Percentiles rank a stretch among this genome's conserved stretches.
Conservation (phyloP, 495 filamentous ascomycete genomes). For the Penicillium subrubescens region DNA sequence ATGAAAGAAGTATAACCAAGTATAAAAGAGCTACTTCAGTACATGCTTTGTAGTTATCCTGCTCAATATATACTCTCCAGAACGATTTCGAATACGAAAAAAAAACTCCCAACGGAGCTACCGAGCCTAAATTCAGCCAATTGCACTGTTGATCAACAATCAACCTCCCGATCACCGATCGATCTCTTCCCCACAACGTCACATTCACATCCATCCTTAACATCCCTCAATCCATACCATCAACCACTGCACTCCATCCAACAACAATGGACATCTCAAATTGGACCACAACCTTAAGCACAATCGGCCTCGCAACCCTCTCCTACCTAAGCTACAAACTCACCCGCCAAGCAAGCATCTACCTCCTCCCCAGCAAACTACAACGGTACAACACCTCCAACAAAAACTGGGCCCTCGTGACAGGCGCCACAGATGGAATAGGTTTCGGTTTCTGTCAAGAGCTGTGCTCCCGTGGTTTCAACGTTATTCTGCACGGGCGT, state of each 20-base stretch:
- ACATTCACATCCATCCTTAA: background rate
- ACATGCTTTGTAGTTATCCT: too few species aligned
- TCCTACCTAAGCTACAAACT: constrained; percentile 16
- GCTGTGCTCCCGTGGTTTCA: constrained; percentile 57
- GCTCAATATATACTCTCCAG: background rate
- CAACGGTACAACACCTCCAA: constrained; percentile 20
- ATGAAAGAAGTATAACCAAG: background rate
- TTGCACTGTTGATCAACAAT: background rate
- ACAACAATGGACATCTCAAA: constrained; percentile 2
- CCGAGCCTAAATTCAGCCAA: background rate
- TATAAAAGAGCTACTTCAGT: background rate
- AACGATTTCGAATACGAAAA: background rate
- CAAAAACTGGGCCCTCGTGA: constrained; percentile 58
- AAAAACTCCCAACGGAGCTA: background rate
- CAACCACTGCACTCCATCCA: background rate
- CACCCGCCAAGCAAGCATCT: constrained; percentile 24
- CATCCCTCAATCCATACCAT: background rate
- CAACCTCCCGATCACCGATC: background rate
- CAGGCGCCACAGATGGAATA: constrained; percentile 62
- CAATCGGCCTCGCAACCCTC: constrained; percentile 23
- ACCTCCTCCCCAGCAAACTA: constrained; percentile 22
- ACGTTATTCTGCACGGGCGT: constrained; percentile 59
- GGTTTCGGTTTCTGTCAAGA: constrained; percentile 53
- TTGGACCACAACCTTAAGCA: constrained; percentile 12
- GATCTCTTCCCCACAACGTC: background rate